These are phyloP conservation scores for Patellifolia procumbens DNA, from an alignment of 179 eudicot species.

Conservation along the genomic window DNA sequence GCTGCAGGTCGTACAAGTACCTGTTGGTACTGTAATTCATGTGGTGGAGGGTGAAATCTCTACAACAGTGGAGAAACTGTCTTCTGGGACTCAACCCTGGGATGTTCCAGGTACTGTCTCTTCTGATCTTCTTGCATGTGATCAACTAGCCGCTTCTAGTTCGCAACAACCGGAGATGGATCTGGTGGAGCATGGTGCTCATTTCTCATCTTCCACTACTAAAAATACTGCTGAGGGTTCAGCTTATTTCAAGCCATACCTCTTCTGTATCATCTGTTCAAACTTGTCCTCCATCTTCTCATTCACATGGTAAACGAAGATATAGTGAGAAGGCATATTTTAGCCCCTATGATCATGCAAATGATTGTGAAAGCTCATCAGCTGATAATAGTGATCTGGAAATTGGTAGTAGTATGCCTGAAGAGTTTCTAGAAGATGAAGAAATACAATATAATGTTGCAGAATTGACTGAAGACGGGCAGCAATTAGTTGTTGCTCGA, in stretches of 20 bases:
- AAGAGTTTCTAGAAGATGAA: conserved; percentile 50
- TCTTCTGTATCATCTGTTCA: conserved; percentile 26
- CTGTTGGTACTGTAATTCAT: conserved; percentile 94
- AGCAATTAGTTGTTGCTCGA: conserved; percentile 63
- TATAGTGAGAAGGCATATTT: conserved; percentile 13
- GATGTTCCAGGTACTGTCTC: conserved; percentile 66
- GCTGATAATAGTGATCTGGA: conserved; percentile 25
- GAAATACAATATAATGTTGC: conserved; percentile 63
- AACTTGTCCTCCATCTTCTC: conserved; percentile 27
- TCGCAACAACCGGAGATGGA: conserved; percentile 13
- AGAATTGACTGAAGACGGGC: conserved; percentile 83
- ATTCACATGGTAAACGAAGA: conserved; percentile 28
- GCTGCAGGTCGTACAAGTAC: conserved; percentile 72
- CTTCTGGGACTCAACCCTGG: conserved; percentile 68
- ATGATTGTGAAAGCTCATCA: conserved; percentile 23
- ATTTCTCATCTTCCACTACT: conserved; percentile 20
- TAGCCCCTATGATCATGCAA: conserved; percentile 23
- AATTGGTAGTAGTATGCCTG: conserved; percentile 34
- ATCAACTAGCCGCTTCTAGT: conserved; percentile 32
- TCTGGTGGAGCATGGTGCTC: conserved; percentile 27
- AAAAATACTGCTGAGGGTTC: conserved; percentile 16
- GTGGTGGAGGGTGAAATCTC: conserved; percentile 78
- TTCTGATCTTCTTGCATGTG: conserved; percentile 34
- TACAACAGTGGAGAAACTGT: conserved; percentile 47
- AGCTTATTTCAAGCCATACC: conserved; percentile 23